Conservation (phyloP, 2,329 filamentous ascomycete genomes). For the Ophiosphaerella narmari region DNA sequence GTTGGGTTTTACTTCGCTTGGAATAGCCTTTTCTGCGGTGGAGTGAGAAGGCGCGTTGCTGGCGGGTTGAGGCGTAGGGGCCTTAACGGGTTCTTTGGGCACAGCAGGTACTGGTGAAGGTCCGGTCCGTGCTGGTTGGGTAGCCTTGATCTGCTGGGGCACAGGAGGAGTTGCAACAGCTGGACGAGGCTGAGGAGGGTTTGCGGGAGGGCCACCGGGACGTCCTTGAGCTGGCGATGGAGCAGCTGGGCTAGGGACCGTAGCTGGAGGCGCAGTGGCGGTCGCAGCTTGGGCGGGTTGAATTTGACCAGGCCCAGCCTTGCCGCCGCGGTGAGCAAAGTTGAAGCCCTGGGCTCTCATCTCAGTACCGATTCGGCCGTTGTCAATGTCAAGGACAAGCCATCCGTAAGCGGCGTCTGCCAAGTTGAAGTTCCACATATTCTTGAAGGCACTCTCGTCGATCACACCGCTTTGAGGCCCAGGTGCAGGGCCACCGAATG, state of each 20-base stretch:
- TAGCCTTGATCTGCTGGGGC: conserved; percentile 44
- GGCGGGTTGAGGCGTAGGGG: conserved; percentile 55
- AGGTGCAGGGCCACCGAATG: conserved; percentile 84
- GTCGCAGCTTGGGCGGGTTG: conserved; percentile 44
- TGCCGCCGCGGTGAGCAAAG: conserved; percentile 92
- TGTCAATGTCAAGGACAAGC: conserved; percentile 91
- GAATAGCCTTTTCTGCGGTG: conserved; percentile 46
- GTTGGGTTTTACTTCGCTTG: conserved; percentile 54
- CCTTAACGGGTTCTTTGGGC: conserved; percentile 54
- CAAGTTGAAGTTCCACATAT: conserved; percentile 99
- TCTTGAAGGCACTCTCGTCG: conserved; percentile 99
- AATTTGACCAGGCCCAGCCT: conserved; percentile 54
- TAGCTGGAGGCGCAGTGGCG: conserved; percentile 42
- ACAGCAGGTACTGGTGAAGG: conserved; percentile 48
- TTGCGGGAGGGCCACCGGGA: conserved; percentile 34
- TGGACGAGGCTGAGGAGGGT: conserved; percentile 39
- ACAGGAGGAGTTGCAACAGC: conserved; percentile 44
- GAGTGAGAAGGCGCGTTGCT: conserved; percentile 39
- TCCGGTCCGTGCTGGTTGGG: conserved; percentile 45
- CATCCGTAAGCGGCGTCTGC: conserved; percentile 97
- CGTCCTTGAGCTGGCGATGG: conserved; percentile 42
- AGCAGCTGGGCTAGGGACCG: conserved; percentile 45
- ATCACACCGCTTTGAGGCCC: conserved; percentile 82
- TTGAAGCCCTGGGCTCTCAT: conserved; percentile 99
- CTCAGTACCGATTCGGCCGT: conserved; percentile 94